Evolutionary conservation across 2,329 filamentous ascomycete genomes (phyloP), one percentile per base, ranked within the genome.

Genomic region (Colletotrichum gigasporum): DNA sequence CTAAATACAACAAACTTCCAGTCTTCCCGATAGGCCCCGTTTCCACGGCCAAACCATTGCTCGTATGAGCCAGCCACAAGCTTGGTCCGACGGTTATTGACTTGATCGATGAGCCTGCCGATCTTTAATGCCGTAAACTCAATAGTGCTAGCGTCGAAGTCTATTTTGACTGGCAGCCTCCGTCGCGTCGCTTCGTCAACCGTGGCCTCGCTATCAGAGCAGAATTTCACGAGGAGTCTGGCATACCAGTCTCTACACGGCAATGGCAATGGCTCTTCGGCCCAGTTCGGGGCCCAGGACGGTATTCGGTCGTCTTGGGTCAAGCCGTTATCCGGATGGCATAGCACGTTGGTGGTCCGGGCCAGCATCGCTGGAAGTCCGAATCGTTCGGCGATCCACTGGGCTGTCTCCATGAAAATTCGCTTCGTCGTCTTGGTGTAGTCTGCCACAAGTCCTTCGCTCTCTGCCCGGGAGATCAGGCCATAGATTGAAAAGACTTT

Each of bases 401-500:
- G 28, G 2, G 63, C 63, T 16, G 63, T 24, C 18, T 2, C 16
- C 7, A 30, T 30, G 3, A 37, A 63, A 11, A 18, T 6, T 0
- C 56, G 35, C 2, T 24, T 16, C 7, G 34, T n/a, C 2, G 63
- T 24, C 26, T 37, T 24, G 1, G 52, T 48, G 12, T 74, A 73
- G 53, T 73, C 68, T 1, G 70, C 54, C 2, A 53, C 24, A 5
- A 63, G 30, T 0, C 67, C 63, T 4, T 69, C 42, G 5, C 22
- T 52, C 2, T 66, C 42, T 1, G 67, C 42, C 42, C 71, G 69
- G 14, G 54, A 50, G 18, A 73, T 69, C 12, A 72, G n/a, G 2
- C 71, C 71, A 12, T 69, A 65, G 1, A 71, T 41, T 3, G 71
- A 68, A 41, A 72, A 73, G 0, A 73, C 41, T 48, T 72, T 73